These are phyloP conservation scores for Hevea brasiliensis DNA, from an alignment of 345 rosid genomes.

Conservation along the genomic window DNA sequence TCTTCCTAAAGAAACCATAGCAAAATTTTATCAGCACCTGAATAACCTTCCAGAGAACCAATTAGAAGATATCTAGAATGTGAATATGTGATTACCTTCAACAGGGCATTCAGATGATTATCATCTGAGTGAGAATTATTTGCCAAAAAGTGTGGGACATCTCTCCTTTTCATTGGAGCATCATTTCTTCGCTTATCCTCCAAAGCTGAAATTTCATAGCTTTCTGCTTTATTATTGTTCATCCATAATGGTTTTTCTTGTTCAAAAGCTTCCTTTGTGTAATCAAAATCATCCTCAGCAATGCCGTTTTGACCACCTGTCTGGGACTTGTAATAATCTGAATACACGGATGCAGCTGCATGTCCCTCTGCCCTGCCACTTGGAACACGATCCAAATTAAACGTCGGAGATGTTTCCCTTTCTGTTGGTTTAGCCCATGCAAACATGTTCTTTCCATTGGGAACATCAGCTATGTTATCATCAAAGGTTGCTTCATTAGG, in stretches of 20 bases:
- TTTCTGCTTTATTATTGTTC: constrained; percentile 22
- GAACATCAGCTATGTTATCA: constrained; percentile 30
- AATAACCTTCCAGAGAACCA: not conserved
- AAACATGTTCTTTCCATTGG: constrained; percentile 40
- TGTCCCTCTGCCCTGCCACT: constrained; percentile 42
- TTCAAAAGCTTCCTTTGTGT: constrained; percentile 27
- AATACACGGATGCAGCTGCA: constrained; percentile 25
- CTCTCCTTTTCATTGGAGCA: constrained; percentile 23
- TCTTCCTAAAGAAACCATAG: constrained; percentile 44
- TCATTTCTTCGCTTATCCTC: constrained; percentile 29
- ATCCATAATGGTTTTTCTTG: constrained; percentile 29
- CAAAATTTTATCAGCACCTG: not conserved
- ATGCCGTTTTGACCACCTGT: constrained; percentile 25
- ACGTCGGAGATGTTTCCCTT: constrained; percentile 39
- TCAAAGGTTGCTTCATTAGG: constrained; percentile 33
- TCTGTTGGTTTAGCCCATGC: constrained; percentile 47
- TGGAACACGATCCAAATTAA: constrained; percentile 28
- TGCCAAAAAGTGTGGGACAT: constrained; percentile 18
- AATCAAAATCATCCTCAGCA: constrained; percentile 29
- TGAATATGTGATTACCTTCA: constrained; percentile 35
- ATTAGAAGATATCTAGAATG: not conserved
- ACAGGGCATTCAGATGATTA: constrained; percentile 49
- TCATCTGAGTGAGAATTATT: constrained; percentile 38
- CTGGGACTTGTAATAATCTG: constrained; percentile 29
- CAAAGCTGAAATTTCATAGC: constrained; percentile 25